phyloP scores from a whole-genome alignment of 73 alveolate genomes.

The Paramecium sexaurelia region DNA sequence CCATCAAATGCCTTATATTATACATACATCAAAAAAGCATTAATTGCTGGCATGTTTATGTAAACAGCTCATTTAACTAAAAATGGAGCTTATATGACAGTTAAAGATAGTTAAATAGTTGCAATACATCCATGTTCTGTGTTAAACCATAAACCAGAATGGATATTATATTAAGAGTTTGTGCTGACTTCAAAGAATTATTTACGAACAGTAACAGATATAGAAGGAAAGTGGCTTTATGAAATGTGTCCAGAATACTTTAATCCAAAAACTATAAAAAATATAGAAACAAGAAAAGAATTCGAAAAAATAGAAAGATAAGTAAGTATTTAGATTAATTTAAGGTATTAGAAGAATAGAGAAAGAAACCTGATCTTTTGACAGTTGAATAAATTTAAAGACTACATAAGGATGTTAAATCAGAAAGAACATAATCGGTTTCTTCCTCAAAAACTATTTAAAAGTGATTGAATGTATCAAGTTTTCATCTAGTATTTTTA shows the following conservation, averaged over 20 bases:
- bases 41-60: constrained; percentile 91
- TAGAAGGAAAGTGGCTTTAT: constrained; percentile 96
- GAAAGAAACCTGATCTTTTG: background rate
- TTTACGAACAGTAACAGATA: constrained; percentile 95
- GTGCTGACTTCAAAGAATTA: constrained; percentile 97
- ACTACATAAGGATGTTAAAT: background rate
- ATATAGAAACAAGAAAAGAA: constrained; percentile 62
- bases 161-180: constrained; percentile 98
- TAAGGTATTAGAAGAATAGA: constrained; percentile 1
- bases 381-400: constrained; percentile 33
- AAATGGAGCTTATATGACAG: constrained; percentile 95
- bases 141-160: constrained; percentile 97
- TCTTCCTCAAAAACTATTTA: background rate
- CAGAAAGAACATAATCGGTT: background rate
- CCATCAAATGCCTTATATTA: constrained; percentile 68
- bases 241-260: constrained; percentile 97
- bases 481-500: too few species aligned
- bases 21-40: constrained; percentile 79
- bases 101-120: constrained; percentile 97
- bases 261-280: constrained; percentile 78
- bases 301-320: constrained; percentile 63
- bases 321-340: background rate
- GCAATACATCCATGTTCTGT: constrained; percentile 98
- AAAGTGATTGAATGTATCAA: background rate
- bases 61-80: constrained; percentile 96